Base-by-base conservation (phyloP, 495 filamentous ascomycete genomes). In the Cetradonia linearis region DNA sequence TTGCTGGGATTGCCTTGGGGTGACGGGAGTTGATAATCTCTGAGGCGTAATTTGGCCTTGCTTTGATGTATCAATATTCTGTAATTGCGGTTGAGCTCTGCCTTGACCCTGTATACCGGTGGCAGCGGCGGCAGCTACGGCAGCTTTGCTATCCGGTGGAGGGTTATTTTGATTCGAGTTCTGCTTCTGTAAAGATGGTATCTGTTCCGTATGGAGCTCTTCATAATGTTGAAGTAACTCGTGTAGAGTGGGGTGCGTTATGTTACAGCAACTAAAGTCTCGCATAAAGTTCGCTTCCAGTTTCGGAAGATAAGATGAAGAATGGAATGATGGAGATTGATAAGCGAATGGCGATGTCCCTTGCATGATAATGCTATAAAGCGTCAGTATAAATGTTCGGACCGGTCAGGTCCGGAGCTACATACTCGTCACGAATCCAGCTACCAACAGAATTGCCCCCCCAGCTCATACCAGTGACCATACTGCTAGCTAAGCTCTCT, bases 381-480 rank as follows among this genome's bases (percentile, higher is more conserved):
- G 25, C n/a, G 63, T 74, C 58, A 72, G 67, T 63, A 67, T 62
- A 59, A 62, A 44, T 27, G 8, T 23, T 30, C 55, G 11, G 58
- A 50, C 25, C 37, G 47, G n/a, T 55, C 62, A 52, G 25, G 38
- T 37, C 57, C n/a, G 36, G 46, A n/a, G 31, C 58, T 47, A 91
- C 92, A 83, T 82, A 97, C 93, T 98, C 93, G 76, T 98, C 93
- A 67, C 88, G 82, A 72, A 98, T 91, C 80, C 91, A 97, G 71
- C 92, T 96, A 58, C 91, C 91, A 61, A 97, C 87, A 46, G 93
- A 97, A 27, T 94, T 80, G 59, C 92, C 94, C 68, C 94, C 93
- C 91, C 91, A 98, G 70, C 94, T 97, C 89, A 96, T 94, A 56
- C 90, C 91, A 62, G 82, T 86, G 64, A 91, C 86, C 67, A 96